These are phyloP conservation scores for Cladosporium sp. DNA, from an alignment of 2,329 filamentous ascomycete genomes.

Conservation along the genomic window DNA sequence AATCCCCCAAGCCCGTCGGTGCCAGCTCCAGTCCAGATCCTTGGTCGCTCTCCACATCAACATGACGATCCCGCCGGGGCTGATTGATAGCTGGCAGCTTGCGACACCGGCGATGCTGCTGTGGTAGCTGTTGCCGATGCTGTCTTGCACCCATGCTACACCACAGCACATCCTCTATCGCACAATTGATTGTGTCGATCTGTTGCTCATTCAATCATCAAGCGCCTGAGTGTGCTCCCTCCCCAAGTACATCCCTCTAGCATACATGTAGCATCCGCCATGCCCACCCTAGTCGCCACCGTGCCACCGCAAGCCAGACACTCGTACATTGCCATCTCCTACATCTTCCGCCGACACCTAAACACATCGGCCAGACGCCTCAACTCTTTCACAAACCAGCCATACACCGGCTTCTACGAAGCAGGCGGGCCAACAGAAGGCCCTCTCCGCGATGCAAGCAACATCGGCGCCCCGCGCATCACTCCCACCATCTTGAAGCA, in stretches of 20 bases:
- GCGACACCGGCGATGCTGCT: not conserved
- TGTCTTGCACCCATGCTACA: not conserved
- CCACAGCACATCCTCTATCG: not conserved
- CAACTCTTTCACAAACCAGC: constrained; percentile 57
- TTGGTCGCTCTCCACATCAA: not conserved
- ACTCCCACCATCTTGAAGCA: constrained; percentile 74
- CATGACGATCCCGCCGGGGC: not conserved
- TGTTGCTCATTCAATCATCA: not conserved
- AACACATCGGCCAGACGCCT: constrained; percentile 12
- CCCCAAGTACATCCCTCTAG: not conserved
- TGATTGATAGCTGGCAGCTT: not conserved
- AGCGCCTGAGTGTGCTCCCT: not conserved
- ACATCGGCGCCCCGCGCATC: constrained; percentile 58
- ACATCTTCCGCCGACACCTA: constrained; percentile 25
- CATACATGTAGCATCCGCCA: constrained; percentile 14
- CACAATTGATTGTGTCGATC: not conserved
- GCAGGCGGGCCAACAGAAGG: constrained; percentile 61
- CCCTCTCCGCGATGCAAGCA: constrained; percentile 60
- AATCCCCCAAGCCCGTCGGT: not conserved
- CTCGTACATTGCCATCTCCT: constrained; percentile 42
- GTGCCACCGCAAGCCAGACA: constrained; percentile 42
- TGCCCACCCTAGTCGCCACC: constrained; percentile 29
- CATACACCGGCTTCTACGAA: constrained; percentile 64
- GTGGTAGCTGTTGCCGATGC: not conserved
- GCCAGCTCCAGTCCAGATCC: not conserved